These are phyloP conservation scores for Globisporangium sylvaticum DNA, from an alignment of 352 stramenopile species.

Conservation along the genomic window DNA sequence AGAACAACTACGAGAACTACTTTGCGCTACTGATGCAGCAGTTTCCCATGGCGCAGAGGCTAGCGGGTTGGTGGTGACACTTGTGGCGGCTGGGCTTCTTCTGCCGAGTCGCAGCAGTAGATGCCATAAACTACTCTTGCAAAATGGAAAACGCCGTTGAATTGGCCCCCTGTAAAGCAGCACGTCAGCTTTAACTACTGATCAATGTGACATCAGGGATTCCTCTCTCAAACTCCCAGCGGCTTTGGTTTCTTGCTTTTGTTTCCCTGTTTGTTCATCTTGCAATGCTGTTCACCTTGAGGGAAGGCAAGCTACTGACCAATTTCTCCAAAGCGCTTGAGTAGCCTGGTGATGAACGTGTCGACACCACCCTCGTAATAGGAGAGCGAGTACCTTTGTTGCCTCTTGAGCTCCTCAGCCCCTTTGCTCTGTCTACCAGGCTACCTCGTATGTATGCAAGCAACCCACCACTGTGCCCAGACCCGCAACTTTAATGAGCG, in stretches of 20 bases:
- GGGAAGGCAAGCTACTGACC: neutral
- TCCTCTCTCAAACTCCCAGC: conserved; percentile 11
- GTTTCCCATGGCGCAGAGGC: conserved; percentile 1
- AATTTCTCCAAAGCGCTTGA: neutral
- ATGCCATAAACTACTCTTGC: neutral
- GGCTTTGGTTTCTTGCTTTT: neutral
- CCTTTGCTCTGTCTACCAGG: too few relatives aligned
- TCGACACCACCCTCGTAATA: neutral
- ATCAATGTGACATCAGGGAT: conserved; percentile 12
- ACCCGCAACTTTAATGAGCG: too few relatives aligned
- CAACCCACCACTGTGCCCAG: too few relatives aligned
- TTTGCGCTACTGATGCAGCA: conserved; percentile 2
- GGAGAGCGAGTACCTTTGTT: too few relatives aligned
- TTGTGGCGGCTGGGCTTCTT: neutral
- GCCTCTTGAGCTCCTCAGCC: too few relatives aligned
- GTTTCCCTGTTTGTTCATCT: neutral
- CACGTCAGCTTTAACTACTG: conserved; percentile 4
- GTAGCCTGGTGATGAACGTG: neutral
- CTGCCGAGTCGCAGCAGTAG: neutral
- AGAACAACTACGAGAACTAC: neutral
- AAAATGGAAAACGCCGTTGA: conserved; percentile 17
- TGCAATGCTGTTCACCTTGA: neutral
- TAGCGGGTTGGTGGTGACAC: neutral
- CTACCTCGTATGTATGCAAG: too few relatives aligned
- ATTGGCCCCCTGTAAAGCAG: conserved; percentile 12